Percentiles rank a stretch among this genome's conserved stretches.
Conservation (phyloP, 352 stramenopile genomes). For the Globisporangium iwayamae region DNA sequence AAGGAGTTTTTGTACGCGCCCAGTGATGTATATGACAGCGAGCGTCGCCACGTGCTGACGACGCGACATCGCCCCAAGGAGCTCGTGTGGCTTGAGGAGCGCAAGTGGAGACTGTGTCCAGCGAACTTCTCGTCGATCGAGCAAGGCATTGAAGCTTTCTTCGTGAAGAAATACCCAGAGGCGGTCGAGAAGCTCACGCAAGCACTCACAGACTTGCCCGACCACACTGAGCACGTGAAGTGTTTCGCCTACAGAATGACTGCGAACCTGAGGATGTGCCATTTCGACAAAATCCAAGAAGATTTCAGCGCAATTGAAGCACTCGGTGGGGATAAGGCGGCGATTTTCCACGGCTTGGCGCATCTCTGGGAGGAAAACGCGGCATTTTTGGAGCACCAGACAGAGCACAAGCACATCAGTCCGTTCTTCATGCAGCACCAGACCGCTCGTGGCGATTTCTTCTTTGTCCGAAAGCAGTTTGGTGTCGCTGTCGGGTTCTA, state of each 20-base stretch:
- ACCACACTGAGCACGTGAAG: slow-evolving; percentile 69
- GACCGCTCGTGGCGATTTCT: slow-evolving; percentile 48
- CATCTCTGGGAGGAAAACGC: slow-evolving; percentile 69
- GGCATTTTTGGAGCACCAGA: slow-evolving; percentile 41
- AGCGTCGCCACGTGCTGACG: slow-evolving; percentile 55
- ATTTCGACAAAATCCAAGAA: slow-evolving; percentile 42
- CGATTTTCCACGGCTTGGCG: slow-evolving; percentile 69
- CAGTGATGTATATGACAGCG: slow-evolving; percentile 41
- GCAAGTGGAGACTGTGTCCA: slow-evolving; percentile 48
- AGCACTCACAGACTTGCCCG: slow-evolving; percentile 39
- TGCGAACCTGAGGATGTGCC: slow-evolving; percentile 54
- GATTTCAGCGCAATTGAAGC: slow-evolving; percentile 55
- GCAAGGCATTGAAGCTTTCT: slow-evolving; percentile 67
- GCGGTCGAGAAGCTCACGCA: slow-evolving; percentile 49
- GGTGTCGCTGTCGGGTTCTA: slow-evolving; percentile 46
- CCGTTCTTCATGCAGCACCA: slow-evolving; percentile 60
- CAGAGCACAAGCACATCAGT: slow-evolving; percentile 29
- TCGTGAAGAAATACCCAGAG: slow-evolving; percentile 49
- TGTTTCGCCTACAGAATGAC: slow-evolving; percentile 76
- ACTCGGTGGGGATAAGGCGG: slow-evolving; percentile 64
- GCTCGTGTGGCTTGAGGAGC: slow-evolving; percentile 24
- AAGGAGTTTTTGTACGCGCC: slow-evolving; percentile 69
- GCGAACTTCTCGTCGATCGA: slow-evolving; percentile 45
- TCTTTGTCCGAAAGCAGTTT: slow-evolving; percentile 62
- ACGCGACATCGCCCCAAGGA: slow-evolving; percentile 23